Evolutionary conservation across 768 basidiomycete species (phyloP), one percentile per base, ranked within the genome.

Genomic region (Suillus spraguei): DNA sequence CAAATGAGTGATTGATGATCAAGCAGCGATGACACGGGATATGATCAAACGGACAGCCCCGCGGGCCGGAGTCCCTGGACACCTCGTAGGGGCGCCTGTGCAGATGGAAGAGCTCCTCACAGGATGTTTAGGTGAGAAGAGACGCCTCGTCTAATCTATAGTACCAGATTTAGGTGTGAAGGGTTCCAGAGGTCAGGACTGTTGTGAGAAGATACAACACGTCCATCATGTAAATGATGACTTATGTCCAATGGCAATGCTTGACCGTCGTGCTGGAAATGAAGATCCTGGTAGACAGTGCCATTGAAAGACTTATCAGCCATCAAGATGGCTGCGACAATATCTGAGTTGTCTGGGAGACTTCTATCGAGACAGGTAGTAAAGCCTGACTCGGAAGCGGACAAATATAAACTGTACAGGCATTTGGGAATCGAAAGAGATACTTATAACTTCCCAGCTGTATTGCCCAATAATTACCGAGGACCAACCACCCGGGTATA

Each of bases 341-440:
- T 33, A 53, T 65, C 56, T 60, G 54, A 62, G 74, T 75, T 66
- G 65, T 65, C 72, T 66, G 72, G 72, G 64, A 67, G 73, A 74
- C 38, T 53, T 47, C 42, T 17, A 32, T 39, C 50, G 47, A 58
- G 44, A 36, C 64, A 17, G 55, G 46, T 38, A 41, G 46, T 38
- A 41, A 42, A 64, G 63, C 50, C 49, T 50, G 61, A n/a, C n/a
- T n/a, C n/a, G n/a, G n/a, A 53, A 24, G 61, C 60, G 61, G 35
- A 41, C 38, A 39, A 16, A 52, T 46, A 63, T 60, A 59, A 59
- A 62, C 44, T 39, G 24, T 13, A n/a, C 17, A 44, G 28, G 7
- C 50, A 35, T 62, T 32, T 56, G 22, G 49, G 52, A 61, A 64
- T 33, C 39, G 20, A 20, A 63, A 32, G 60, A 65, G 35, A 32